phyloP scores from a whole-genome alignment of 1,284 basidiomycete genomes.

The Marasmius fiardii region DNA sequence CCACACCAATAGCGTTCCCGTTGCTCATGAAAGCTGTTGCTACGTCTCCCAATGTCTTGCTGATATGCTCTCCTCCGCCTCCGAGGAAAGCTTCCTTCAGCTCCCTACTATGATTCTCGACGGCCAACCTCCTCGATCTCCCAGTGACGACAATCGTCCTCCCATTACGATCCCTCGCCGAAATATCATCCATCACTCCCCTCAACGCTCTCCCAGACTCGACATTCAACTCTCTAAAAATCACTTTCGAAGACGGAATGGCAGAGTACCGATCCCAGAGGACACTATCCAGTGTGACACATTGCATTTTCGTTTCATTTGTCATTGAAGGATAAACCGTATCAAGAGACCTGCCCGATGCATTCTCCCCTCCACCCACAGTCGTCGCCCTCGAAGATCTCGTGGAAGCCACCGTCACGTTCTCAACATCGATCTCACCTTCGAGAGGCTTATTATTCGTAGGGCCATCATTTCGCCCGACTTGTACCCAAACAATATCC shows the following conservation, averaged over 20 bases:
- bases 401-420: conserved; percentile 7
- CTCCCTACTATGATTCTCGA: conserved; percentile 63
- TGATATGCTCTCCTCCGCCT: conserved; percentile 44
- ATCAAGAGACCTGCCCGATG: conserved; percentile 53
- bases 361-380: conserved; percentile 11
- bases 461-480: conserved; percentile 23
- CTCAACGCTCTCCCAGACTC: conserved; percentile 51
- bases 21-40: conserved; percentile 68
- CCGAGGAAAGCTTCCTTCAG: conserved; percentile 51
- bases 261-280: conserved; percentile 52
- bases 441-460: background rate
- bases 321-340: conserved; percentile 60
- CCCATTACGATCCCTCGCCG: conserved; percentile 19
- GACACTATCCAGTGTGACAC: conserved; percentile 70
- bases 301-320: conserved; percentile 59
- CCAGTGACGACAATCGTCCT: conserved; percentile 65
- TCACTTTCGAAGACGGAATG: conserved; percentile 35
- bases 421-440: background rate
- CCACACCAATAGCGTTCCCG: conserved; percentile 34
- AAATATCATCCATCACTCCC: conserved; percentile 30
- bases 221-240: conserved; percentile 48
- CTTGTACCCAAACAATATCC: conserved; percentile 60
- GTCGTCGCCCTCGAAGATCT: background rate
- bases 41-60: conserved; percentile 83
- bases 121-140: conserved; percentile 64